Conservation (phyloP, 768 basidiomycete genomes). For the Boletus sp. region DNA sequence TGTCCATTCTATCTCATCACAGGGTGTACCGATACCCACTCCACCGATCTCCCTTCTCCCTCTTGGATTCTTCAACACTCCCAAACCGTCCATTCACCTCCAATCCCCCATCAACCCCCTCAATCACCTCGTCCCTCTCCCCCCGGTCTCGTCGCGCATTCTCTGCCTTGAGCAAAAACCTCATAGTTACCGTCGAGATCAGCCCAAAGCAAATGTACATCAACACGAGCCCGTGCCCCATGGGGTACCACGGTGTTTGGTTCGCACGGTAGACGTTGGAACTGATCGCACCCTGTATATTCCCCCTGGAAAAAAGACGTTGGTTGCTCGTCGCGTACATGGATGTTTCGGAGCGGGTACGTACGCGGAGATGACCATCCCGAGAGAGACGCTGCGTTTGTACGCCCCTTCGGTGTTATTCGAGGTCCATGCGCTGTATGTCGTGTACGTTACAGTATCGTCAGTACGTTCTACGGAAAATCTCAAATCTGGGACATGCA, state of each 20-base stretch:
- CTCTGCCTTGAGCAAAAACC: slow-evolving; percentile 50
- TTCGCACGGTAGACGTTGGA: slow-evolving; percentile 72
- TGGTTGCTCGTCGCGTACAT: not conserved
- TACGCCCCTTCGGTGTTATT: slow-evolving; percentile 77
- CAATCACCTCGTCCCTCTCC: slow-evolving; percentile 65
- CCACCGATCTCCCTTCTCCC: slow-evolving; percentile 72
- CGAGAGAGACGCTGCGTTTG: slow-evolving; percentile 70
- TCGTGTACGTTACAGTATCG: not conserved
- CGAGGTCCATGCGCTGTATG: slow-evolving; percentile 49
- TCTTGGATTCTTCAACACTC: slow-evolving; percentile 62
- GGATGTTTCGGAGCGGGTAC: slow-evolving; percentile 16
- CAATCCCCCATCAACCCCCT: slow-evolving; percentile 32
- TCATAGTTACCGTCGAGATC: slow-evolving; percentile 42
- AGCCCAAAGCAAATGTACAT: slow-evolving; percentile 71
- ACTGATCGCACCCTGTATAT: slow-evolving; percentile 73
- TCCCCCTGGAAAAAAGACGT: slow-evolving; percentile 49
- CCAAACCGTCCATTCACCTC: slow-evolving; percentile 57
- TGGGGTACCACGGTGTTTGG: slow-evolving; percentile 67
- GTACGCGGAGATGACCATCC: slow-evolving; percentile 66
- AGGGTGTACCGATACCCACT: slow-evolving; percentile 72
- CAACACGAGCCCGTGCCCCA: slow-evolving; percentile 62
- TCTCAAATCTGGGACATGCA: not conserved
- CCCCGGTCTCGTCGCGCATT: slow-evolving; percentile 67
- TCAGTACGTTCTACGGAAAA: not conserved
- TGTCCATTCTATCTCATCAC: slow-evolving; percentile 28